These are phyloP conservation scores for Colletotrichum agaves DNA, from an alignment of 2,329 filamentous ascomycete genomes.

Conservation along the genomic window DNA sequence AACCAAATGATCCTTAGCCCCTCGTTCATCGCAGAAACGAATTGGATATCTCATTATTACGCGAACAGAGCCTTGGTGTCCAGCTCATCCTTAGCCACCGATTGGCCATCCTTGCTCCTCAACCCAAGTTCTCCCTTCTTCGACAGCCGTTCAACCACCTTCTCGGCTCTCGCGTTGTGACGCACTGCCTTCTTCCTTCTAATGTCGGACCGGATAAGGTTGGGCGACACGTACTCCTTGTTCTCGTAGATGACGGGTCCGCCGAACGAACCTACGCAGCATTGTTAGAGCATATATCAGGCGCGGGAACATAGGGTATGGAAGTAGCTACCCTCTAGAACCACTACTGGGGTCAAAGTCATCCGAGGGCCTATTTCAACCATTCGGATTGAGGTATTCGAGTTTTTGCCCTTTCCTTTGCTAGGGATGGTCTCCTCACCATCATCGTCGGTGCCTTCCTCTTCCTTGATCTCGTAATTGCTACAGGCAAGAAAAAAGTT, in stretches of 20 bases:
- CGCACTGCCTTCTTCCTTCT: constrained; percentile 79
- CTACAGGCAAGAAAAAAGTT: not conserved
- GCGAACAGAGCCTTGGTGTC: constrained; percentile 83
- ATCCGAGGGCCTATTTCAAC: constrained; percentile 95
- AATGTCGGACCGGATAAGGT: constrained; percentile 89
- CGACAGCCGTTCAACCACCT: constrained; percentile 74
- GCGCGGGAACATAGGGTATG: constrained; percentile 42
- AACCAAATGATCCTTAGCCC: not conserved
- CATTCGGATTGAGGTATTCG: constrained; percentile 79
- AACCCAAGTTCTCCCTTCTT: constrained; percentile 84
- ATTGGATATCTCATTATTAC: constrained; percentile 50
- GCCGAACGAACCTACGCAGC: constrained; percentile 69
- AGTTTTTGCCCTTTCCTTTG: constrained; percentile 49
- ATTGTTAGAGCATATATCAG: no score
- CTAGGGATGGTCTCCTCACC: constrained; percentile 51
- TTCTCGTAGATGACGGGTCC: constrained; percentile 98
- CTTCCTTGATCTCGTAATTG: constrained; percentile 82
- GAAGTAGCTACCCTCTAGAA: not conserved
- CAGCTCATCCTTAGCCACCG: constrained; percentile 73
- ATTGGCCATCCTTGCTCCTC: constrained; percentile 71
- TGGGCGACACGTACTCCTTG: constrained; percentile 95
- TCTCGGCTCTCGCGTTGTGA: constrained; percentile 82
- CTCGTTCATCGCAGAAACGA: not conserved
- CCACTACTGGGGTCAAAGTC: constrained; percentile 78
- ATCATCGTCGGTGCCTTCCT: constrained; percentile 42